Base-by-base conservation (phyloP, 1,139 yeast genomes). In the Eremothecium sinecaudum region DNA sequence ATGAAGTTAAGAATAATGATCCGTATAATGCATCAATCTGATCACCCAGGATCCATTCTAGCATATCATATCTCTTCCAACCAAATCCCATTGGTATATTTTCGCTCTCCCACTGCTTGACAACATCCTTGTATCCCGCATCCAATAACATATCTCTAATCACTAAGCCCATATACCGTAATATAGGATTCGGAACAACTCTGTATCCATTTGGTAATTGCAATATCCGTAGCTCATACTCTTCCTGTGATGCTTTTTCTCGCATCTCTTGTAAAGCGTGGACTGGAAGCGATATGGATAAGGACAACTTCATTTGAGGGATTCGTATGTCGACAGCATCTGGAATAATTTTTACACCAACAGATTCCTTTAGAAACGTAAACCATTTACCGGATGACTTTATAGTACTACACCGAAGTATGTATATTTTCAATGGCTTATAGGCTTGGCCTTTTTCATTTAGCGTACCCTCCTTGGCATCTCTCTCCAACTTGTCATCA, bases 1-100 rank as follows among this genome's bases (percentile, higher is more conserved):
- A 39, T 7, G 33, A 27, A 12, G 31, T 39, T 13, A 45, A 35
- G 4, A 42, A 26, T 16, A 29, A 26, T 2, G 38, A 33, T 9
- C 42, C 44, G n/a, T 29, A 25, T 7, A 44, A 25, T 11, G 39
- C 26, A 22, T 39, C 41, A 11, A 35, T 31, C 24, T 37, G 38
- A 20, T 69, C 66, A 27, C 75, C 77, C 31, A 66, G 56, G 7
- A 76, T 58, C 94, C 94, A 84, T 46, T 82, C 92, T 9, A 83
- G 48, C 22, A 86, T 61, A 52, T 83, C 94, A 50, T 78, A 82
- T 32, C 71, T 63, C 41, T 75, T 71, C 66, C 80, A 73, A 47
- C 70, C 79, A 53, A 66, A 69, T 40, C 81, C 83, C 50, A 46
- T 65, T 55, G 55, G 49, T 3, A 44, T 41, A 10, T 51, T 48